phyloP scores from a whole-genome alignment of 768 basidiomycete genomes.

The Strobilomyces confusus region DNA sequence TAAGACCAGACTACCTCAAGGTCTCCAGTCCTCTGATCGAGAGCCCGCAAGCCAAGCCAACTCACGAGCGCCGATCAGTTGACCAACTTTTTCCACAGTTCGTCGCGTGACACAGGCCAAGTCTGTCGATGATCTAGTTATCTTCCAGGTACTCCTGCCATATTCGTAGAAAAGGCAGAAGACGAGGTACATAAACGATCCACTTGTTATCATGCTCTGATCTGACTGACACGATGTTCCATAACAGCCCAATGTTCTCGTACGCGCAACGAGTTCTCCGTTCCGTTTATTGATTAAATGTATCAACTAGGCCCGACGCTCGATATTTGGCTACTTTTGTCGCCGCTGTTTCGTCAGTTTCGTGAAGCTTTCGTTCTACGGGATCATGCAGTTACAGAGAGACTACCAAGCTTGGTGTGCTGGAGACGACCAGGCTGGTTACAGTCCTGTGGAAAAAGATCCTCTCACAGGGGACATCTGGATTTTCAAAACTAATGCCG shows the following conservation, averaged over 20 bases:
- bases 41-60: constrained; percentile 39
- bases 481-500: constrained; percentile 60
- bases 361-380: constrained; percentile 71
- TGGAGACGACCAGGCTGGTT: constrained; percentile 46
- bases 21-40: constrained; percentile 16
- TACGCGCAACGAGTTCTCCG: constrained; percentile 16
- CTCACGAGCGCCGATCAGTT: constrained; percentile 55
- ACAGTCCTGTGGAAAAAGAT: constrained; percentile 49
- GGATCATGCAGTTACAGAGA: constrained; percentile 58
- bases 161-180: constrained; percentile 57
- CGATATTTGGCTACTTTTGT: constrained; percentile 77
- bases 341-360: constrained; percentile 75
- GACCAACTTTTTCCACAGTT: constrained; percentile 53
- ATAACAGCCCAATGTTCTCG: constrained; percentile 24
- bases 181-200: constrained; percentile 42
- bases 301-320: constrained; percentile 56
- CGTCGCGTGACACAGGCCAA: constrained; percentile 7
- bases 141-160: constrained; percentile 45
- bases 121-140: neutral
- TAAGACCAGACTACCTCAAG: constrained; percentile 19
- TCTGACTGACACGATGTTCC: constrained; percentile 12
- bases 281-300: neutral
- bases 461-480: constrained; percentile 44
- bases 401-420: constrained; percentile 65
- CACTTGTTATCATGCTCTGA: neutral